Conservation (phyloP, 208 protist genomes). For the Acanthamoeba rhysodes region DNA sequence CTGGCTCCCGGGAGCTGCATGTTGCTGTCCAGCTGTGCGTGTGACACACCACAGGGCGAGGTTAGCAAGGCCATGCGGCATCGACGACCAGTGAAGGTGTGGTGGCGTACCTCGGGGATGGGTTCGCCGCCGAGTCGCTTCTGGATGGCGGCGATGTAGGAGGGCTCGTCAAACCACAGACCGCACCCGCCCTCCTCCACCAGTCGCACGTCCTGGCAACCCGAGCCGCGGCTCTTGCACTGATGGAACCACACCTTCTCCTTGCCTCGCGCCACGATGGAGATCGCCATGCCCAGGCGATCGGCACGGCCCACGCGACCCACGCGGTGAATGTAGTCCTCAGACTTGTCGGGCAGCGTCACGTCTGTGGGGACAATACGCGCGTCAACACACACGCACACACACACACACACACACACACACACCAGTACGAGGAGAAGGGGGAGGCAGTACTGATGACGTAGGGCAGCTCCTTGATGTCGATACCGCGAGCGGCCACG, state of each 20-base stretch:
- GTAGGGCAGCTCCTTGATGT: conserved; percentile 88
- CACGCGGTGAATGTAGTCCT: conserved; percentile 91
- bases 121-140: conserved; percentile 6
- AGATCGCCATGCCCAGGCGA: conserved; percentile 87
- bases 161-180: conserved; percentile 88
- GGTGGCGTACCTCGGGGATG: neutral
- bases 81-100: too few species aligned
- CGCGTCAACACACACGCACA: neutral
- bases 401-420: neutral
- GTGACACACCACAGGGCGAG: neutral
- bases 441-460: conserved; percentile 85
- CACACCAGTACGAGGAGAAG: too few species aligned
- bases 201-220: conserved; percentile 82
- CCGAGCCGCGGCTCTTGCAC: conserved; percentile 77
- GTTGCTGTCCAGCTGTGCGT: conserved; percentile 28
- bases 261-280: conserved; percentile 79
- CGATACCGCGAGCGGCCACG: conserved; percentile 91
- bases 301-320: conserved; percentile 89
- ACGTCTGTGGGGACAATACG: conserved; percentile 70
- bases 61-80: too few species aligned
- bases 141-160: conserved; percentile 52
- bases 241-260: conserved; percentile 90
- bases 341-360: conserved; percentile 89
- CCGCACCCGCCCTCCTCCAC: conserved; percentile 82
- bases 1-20: conserved; percentile 8